A percentile compares a stretch with the other conserved stretches of the same genome.
Conservation (phyloP, 371 early-diverging fungal species). For the Massospora cicadina region DNA sequence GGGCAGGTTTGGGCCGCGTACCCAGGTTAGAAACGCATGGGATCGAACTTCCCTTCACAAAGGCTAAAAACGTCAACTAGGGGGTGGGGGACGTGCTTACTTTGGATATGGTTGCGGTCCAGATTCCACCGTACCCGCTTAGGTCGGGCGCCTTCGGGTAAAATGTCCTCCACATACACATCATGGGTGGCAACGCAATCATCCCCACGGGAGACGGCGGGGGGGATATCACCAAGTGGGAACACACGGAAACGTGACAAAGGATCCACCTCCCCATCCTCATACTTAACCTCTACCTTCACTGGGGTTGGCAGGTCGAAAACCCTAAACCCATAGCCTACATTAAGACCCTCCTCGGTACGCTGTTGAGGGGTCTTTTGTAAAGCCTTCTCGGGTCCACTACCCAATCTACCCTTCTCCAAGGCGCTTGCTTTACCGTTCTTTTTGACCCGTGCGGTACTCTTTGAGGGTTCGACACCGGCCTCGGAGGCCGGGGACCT, state of each 20-base stretch:
- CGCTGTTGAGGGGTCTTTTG: not conserved
- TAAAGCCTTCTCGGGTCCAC: not conserved
- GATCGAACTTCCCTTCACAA: not conserved
- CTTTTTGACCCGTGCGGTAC: no score
- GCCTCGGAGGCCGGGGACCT: no score
- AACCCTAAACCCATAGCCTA: not conserved
- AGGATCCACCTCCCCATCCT: not conserved
- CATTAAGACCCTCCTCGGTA: no score
- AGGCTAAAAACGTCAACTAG: not conserved
- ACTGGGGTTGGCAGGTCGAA: not conserved
- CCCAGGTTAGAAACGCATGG: not conserved
- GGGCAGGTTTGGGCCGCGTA: not conserved
- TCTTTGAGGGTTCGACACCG: no score
- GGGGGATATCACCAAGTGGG: not conserved
- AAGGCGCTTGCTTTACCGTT: no score
- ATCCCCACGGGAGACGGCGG: not conserved
- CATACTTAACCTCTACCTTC: not conserved
- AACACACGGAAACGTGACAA: not conserved
- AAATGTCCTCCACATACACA: not conserved
- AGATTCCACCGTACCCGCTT: not conserved
- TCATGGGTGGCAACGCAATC: not conserved
- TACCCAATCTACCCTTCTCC: no score
- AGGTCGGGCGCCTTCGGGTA: not conserved
- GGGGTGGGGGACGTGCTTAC: not conserved
- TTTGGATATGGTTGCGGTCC: not conserved